Percentiles rank a stretch among this genome's conserved stretches.
Conservation (phyloP, 306 rosid genomes). For the cucumber (Cucumis sativus) region DNA sequence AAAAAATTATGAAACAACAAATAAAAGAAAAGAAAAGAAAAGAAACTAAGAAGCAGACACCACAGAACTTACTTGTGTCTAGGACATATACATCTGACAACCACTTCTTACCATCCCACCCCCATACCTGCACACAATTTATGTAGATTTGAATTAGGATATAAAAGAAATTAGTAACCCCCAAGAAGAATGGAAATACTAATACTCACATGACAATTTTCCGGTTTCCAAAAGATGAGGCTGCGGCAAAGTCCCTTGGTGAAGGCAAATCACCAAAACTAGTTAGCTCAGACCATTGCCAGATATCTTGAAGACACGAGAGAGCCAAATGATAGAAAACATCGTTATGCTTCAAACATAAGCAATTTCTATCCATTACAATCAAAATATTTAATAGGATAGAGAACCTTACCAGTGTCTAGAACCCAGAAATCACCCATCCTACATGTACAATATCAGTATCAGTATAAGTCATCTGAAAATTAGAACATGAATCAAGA, state of each 20-base stretch:
- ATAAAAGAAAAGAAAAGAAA: not conserved
- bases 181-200: not conserved
- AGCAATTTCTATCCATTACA: not conserved
- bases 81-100: slow-evolving; percentile 80
- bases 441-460: slow-evolving; percentile 36
- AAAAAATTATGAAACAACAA: not conserved
- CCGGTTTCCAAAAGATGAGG: slow-evolving; percentile 79
- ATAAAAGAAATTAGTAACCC: slow-evolving; percentile 1
- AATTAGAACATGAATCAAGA: not conserved
- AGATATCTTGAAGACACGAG: slow-evolving; percentile 43
- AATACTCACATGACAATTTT: slow-evolving; percentile 78
- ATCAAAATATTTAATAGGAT: not conserved
- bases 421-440: slow-evolving; percentile 98
- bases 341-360: not conserved
- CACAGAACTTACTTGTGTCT: slow-evolving; percentile 64
- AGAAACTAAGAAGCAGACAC: slow-evolving; percentile 4
- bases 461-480: not conserved
- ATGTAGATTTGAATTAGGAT: slow-evolving; percentile 8
- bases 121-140: slow-evolving; percentile 60
- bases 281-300: slow-evolving; percentile 99
- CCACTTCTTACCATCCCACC: slow-evolving; percentile 99
- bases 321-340: not conserved
- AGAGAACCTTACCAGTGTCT: slow-evolving; percentile 61
- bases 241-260: slow-evolving; percentile 84
- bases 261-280: slow-evolving; percentile 94